Base-by-base conservation (phyloP, 2,329 filamentous ascomycete species). In the Simplicillium aogashimaense region DNA sequence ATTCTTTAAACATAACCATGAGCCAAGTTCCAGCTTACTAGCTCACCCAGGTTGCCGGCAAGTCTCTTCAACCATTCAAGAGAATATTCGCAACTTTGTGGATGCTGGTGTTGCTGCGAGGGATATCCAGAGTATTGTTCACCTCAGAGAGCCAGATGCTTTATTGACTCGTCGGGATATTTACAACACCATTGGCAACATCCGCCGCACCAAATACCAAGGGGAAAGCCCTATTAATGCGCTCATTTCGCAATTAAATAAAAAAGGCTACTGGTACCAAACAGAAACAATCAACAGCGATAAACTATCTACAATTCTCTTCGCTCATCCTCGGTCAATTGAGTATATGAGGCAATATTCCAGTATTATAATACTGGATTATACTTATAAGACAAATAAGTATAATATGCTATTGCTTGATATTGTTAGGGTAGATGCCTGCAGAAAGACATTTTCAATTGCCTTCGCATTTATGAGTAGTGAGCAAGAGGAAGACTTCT, bases 331-430 rank as follows among this genome's bases (percentile, higher is more conserved):
- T 34, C 42, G 49, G 14, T 53, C 45, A 31, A 36, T 51, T 3
- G 36, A 14, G 34, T 52, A 50, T 32, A 44, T 54, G 10, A 30
- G 50, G 28, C 11, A 18, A 2, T 49, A 54, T 40, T 43, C 43
- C 3, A 40, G 50, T 33, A 11, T 50, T 2, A 31, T 52, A 10
- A 12, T 54, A 18, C 18, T 53, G 18, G 45, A 50, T 30, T 53
- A 38, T 35, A 52, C 41, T 7, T 52, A 53, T 30, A 52, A 54
- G 37, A 53, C 43, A 4, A 53, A 52, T 25, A 52, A 49, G 35
- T 47, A 50, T 16, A 29, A 15, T 2, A 53, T 54, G 41, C 47
- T 39, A 4, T 42, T 54, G 11, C 43, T 53, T 17, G 43, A 52
- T 40, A 52, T 53, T 4, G 40, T 52, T 41, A 40, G 42, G 3